phyloP scores from a whole-genome alignment of 306 rosid genomes.

The Fragaria vesca region DNA sequence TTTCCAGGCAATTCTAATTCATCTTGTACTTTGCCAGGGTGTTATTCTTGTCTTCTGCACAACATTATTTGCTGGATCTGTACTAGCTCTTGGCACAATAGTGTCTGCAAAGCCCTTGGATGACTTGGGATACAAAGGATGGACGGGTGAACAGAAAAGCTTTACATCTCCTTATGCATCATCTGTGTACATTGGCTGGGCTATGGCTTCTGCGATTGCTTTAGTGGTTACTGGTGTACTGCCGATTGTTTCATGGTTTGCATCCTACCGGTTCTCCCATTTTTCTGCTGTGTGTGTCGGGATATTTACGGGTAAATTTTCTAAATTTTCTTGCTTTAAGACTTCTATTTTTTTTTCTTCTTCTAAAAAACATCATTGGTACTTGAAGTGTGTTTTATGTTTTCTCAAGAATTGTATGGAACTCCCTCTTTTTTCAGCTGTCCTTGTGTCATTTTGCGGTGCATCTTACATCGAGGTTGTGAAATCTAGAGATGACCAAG shows the following conservation, averaged over 20 bases:
- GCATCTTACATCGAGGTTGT: conserved; percentile 85
- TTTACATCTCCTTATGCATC: conserved; percentile 82
- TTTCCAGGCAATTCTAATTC: conserved; percentile 26
- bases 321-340: conserved; percentile 11
- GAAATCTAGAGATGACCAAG: conserved; percentile 68
- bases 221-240: conserved; percentile 81
- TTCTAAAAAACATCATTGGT: conserved; percentile 13
- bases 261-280: conserved; percentile 83
- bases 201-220: conserved; percentile 88
- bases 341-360: not conserved
- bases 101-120: conserved; percentile 95
- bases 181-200: conserved; percentile 92
- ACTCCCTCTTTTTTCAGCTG: conserved; percentile 42
- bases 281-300: conserved; percentile 85
- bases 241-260: conserved; percentile 96
- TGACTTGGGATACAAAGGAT: conserved; percentile 82
- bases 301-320: conserved; percentile 70
- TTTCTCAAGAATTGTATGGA: conserved; percentile 6
- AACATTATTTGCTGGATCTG: conserved; percentile 71
- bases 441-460: conserved; percentile 87
- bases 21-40: conserved; percentile 54
- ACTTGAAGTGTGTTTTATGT: conserved; percentile 15
- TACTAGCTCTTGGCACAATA: conserved; percentile 81
- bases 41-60: conserved; percentile 64
- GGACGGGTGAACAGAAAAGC: conserved; percentile 70